Evolutionary conservation across 129 eudicot genomes (phyloP), one percentile per base, ranked within the genome.

Genomic region (Artemisia argyi): DNA sequence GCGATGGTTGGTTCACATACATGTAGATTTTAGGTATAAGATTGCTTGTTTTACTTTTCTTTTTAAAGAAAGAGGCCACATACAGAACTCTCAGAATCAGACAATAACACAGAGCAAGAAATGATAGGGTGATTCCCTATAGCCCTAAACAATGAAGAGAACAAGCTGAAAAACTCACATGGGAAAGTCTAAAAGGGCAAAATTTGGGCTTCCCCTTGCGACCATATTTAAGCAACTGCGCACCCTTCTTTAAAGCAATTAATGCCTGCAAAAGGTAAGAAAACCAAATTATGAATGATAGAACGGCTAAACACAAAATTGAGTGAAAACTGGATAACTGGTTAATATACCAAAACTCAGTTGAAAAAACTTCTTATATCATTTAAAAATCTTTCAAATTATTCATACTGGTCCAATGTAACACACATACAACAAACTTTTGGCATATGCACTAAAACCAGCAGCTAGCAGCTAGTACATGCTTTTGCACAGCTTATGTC

Each of bases 171-270:
- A 24, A 73, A 66, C 97, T 89, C 82, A 92, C 98, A 79, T 72
- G 77, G 55, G 98, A 89, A 66, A 92, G 96, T 84, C 96, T 92
- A 76, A 92, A 92, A 44, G 98, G 95, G 73, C 83, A 91, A 83
- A 86, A 83, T 65, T 87, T 91, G 32, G 97, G 97, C 76, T 91
- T 91, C 73, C 97, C 96, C 75, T 92, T 92, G 71, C 96, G 96
- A 75, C 98, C 96, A 83, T 92, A 92, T 85, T 92, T 92, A 63
- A 92, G 88, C 61, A 92, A 80, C 69, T 87, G 96, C 66, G 96
- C 81, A 71, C 98, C 98, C 81, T 92, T 92, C 88, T 92, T 92
- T 73, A 92, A 76, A 75, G 91, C 87, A 79, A 85, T 68, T 79
- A 92, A 77, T 52, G 89, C 89, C 98, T 92, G 89, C 83, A 85